A percentile compares a stretch with the other conserved stretches of the same genome.
Conservation (phyloP, 2,329 filamentous ascomycete species). For the Cytospora paraplurivora region DNA sequence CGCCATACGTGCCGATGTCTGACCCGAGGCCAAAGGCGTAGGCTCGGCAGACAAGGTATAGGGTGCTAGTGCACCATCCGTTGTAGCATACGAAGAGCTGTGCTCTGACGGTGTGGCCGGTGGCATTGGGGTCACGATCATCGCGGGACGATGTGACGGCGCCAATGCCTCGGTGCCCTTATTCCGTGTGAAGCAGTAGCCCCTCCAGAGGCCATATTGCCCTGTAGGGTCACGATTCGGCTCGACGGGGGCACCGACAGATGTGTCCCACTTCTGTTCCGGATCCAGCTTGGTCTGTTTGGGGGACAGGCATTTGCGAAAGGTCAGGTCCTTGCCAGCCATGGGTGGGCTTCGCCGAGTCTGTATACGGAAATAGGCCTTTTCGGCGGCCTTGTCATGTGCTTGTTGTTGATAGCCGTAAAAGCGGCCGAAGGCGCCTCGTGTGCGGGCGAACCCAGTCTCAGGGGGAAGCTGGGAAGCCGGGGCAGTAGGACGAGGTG, state of each 20-base stretch:
- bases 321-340: conserved; percentile 79
- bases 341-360: conserved; percentile 69
- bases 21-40: conserved; percentile 16
- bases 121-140: conserved; percentile 54
- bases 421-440: conserved; percentile 39
- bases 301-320: conserved; percentile 81
- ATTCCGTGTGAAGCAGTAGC: conserved; percentile 59
- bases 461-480: conserved; percentile 44
- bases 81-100: conserved; percentile 46
- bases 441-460: conserved; percentile 42
- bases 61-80: conserved; percentile 39
- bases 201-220: conserved; percentile 73
- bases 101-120: conserved; percentile 40
- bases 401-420: conserved; percentile 40
- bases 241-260: conserved; percentile 49
- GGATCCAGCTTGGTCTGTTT: conserved; percentile 83
- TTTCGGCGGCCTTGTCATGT: conserved; percentile 51
- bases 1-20: conserved; percentile 3
- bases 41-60: conserved; percentile 47
- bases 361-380: conserved; percentile 53
- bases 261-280: conserved; percentile 62
- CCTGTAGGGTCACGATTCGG: conserved; percentile 58
- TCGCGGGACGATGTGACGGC: conserved; percentile 48
- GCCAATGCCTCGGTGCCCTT: conserved; percentile 42
- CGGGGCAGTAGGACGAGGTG: conserved; percentile 28